Evolutionary conservation across 2,329 filamentous ascomycete species (phyloP), one percentile per base, ranked within the genome.

Genomic region (Colletotrichum higginsianum): DNA sequence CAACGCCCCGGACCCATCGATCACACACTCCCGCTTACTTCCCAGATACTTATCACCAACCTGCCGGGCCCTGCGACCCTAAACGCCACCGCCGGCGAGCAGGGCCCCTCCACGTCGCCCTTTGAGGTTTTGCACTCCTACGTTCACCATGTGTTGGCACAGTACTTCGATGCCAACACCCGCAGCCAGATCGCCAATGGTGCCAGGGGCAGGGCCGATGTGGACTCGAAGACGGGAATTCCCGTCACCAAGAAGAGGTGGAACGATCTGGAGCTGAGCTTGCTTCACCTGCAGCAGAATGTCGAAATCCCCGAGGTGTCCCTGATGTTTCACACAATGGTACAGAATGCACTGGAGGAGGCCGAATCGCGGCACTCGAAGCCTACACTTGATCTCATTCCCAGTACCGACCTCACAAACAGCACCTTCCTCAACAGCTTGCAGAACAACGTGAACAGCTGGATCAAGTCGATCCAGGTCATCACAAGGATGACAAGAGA

Each of bases 391-490:
- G 94, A 98, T 53, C 84, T 94, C 73, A 93, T 99, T 57, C 92
- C 94, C 2, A 78, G 89, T 11, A 83, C 89, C 13, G 88, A 97
- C n/a, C 86, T 98, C 44, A 91, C 94, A 70, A 96, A 98, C 82
- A 98, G 94, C 78, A 91, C 91, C 13, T 97, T 99, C 76, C 91
- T 98, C 77, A 99, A 99, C 82, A 95, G 93, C 76, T 86, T 99
- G 47, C 96, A 98, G 80, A 92, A 94, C 61, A 96, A 92, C 60
- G 96, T 98, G 72, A 99, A 98, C 81, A 92, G 92, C 74, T 99
- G 96, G 96, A 99, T 99, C 84, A 97, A 97, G 84, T 97, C 96
- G 13, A 99, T 99, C 75, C 96, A 98, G 81, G 92, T 93, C 58
- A 97, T 98, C 76, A 99, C 96, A 49, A 97, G 97, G 83, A 93